Base-by-base conservation (phyloP, 1,139 yeast species). In the Pichia terricola region DNA sequence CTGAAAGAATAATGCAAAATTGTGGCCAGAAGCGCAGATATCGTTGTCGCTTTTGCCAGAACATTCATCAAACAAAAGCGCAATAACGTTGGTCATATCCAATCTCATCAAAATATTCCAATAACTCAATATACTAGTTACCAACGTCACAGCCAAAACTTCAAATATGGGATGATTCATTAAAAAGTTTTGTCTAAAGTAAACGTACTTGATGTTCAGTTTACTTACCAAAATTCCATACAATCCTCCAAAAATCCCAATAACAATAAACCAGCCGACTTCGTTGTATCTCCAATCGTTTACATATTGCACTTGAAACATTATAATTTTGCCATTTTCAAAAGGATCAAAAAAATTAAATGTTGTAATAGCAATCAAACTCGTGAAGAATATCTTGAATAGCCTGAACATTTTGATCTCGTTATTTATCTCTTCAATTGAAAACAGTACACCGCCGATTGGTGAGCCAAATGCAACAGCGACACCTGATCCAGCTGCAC, bases 71-170 rank as follows among this genome's bases (percentile, higher is more conserved):
- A 94, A 94, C 36, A 94, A 65, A 8, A 82, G 67, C 56, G 87
- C 91, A 97, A 94, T 91, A 22, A 88, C 75, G 59, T 89, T 95
- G 0, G 98, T 88, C 98, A 94, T 91, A 60, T 94, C 98, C 27
- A 84, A 65, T 45, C 79, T 71, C 47, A 91, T 69, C 58, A 82
- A 91, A 52, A 79, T 81, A 61, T 87, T 91, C 61, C 84, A 86
- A 60, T 87, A 94, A 40, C 95, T 82, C 38, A 91, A 66, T 16
- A 78, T 59, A 0, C 95, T 83, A 0, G 97, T 86, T 11, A 87
- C 60, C 0, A 77, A 54, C 0, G 95, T 77, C 40, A 94, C 63
- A 1, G 75, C 48, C 1, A 80, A 63, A 2, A 87, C 94, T 61
- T 94, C 99, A 10, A 3, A 4, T 11, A 8, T 34, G 25, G 8